phyloP scores from a whole-genome alignment of 192 early-diverging fungal genomes.

The Backusella sp. region DNA sequence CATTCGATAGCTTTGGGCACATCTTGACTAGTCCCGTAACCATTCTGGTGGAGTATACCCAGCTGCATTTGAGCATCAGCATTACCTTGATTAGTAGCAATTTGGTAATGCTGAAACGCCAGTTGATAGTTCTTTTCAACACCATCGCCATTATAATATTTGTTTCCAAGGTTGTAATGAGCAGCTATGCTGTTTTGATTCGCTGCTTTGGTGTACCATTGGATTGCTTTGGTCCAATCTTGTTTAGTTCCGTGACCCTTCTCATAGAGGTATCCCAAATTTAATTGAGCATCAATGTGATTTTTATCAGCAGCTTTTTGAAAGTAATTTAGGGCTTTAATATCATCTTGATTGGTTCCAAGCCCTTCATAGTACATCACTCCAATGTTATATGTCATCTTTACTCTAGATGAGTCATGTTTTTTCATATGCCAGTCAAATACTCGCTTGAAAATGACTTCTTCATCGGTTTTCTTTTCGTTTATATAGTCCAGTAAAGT shows the following conservation, averaged over 20 bases:
- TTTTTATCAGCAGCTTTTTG: neutral
- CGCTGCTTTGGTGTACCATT: neutral
- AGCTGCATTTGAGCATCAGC: too few species aligned
- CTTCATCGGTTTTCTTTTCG: neutral
- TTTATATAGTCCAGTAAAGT: neutral
- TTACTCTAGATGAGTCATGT: neutral
- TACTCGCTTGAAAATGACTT: neutral
- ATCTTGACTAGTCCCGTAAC: too few species aligned
- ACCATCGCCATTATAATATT: neutral
- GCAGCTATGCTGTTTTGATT: neutral
- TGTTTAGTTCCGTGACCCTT: neutral
- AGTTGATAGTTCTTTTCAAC: neutral
- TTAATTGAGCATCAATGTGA: neutral
- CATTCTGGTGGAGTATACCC: too few species aligned
- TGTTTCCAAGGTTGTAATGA: neutral
- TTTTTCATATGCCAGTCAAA: neutral
- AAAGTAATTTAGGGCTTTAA: neutral
- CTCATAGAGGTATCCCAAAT: neutral
- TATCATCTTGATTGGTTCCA: neutral
- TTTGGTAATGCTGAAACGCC: neutral
- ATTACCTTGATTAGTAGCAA: too few species aligned
- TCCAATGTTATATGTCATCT: neutral
- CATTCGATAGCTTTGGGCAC: too few species aligned
- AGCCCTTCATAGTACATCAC: neutral
- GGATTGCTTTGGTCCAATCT: neutral